A percentile compares a stretch with the other conserved stretches of the same genome.
These are phyloP conservation scores for Candida tetrigidarum DNA, from an alignment of 1,139 yeast species.

Conservation along the genomic window DNA sequence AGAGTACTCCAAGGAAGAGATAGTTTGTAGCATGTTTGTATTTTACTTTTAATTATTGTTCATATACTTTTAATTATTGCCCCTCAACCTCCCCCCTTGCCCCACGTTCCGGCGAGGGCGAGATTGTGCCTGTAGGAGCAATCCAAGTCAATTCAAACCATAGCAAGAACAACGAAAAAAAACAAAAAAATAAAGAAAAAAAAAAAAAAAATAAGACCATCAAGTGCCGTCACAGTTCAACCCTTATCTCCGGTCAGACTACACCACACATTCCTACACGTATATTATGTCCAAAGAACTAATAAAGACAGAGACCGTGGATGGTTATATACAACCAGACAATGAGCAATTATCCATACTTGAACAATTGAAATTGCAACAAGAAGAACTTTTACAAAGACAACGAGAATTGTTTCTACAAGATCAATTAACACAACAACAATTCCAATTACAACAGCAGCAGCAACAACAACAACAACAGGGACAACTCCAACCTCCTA, in stretches of 20 bases:
- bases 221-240: not conserved
- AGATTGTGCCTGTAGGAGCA: too few species aligned
- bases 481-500: slow-evolving; percentile 11
- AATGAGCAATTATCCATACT: slow-evolving; percentile 11
- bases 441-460: slow-evolving; percentile 16
- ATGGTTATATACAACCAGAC: not conserved
- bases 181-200: not conserved
- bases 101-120: too few species aligned
- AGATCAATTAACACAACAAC: slow-evolving; percentile 17
- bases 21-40: not conserved
- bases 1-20: slow-evolving; percentile 10
- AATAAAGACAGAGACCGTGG: slow-evolving; percentile 8
- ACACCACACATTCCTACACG: not conserved
- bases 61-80: too few species aligned
- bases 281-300: slow-evolving; percentile 10
- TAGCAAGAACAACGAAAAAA: too few species aligned
- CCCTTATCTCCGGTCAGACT: not conserved
- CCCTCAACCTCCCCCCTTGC: too few species aligned
- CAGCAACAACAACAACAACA: slow-evolving; percentile 10
- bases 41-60: not conserved
- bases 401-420: slow-evolving; percentile 31
- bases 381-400: slow-evolving; percentile 35
- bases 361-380: slow-evolving; percentile 36
- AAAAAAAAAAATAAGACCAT: not conserved
- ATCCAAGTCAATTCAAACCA: too few species aligned